Base-by-base conservation (phyloP, 176 grass and related monocot genomes). In the Ananas comosus region DNA sequence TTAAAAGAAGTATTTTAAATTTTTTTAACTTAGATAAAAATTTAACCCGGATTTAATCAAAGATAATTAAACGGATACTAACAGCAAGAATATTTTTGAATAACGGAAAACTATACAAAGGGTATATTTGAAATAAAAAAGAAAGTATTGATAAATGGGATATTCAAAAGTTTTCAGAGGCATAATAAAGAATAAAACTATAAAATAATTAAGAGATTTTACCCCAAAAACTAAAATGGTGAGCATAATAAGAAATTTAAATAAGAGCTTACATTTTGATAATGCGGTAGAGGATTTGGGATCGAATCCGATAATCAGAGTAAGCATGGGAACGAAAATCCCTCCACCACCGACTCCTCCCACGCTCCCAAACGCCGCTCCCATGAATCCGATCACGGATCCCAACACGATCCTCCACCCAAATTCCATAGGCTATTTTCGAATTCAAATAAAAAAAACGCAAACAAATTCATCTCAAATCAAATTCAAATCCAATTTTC, bases 271-370 rank as follows among this genome's bases (percentile, higher is more conserved):
- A 91, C 84, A 87, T 75, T 91, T 91, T 11, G 84, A 91, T 33
- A 91, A 68, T 0, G 88, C 81, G 0, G 81, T 71, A 0, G 88
- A 71, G 3, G 88, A 91, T 52, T 91, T 91, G 3, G 81, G 54
- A 82, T 87, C 88, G 2, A 91, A 91, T 3, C 88, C 81, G 12
- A 87, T 22, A 25, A 91, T 77, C 63, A 87, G 29, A 10, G 75
- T 79, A n/a, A 91, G 67, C 88, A 87, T 82, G n/a, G 88, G 84
- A 28, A 87, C 81, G 11, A 87, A 91, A 51, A 85, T 85, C 11
- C 79, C 84, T 8, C 81, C 88, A 1, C 81, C 81, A 22, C 84
- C 88, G 14, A 91, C 74, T 17, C 81, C 81, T 17, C 78, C 88
- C 0, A 87, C 79, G 10, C 81, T 91, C 2, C 84, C 84, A 56